These are phyloP conservation scores for Aspergillus novoparasiticus DNA, from an alignment of 2,329 filamentous ascomycete species.

Conservation along the genomic window DNA sequence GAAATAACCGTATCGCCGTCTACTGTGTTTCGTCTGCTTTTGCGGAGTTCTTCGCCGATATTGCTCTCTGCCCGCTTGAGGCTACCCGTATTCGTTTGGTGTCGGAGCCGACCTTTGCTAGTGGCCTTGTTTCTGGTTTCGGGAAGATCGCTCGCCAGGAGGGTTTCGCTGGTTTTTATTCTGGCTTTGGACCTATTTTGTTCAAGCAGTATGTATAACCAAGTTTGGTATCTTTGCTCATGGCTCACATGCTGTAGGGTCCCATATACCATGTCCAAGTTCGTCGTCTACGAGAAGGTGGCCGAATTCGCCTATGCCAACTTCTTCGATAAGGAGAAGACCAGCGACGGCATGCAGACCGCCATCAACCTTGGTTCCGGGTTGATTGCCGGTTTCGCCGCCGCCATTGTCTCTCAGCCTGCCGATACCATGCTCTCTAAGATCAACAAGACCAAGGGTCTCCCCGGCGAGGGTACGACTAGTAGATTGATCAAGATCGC, in stretches of 20 bases:
- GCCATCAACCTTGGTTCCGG: constrained; percentile 82
- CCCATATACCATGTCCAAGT: constrained; percentile 93
- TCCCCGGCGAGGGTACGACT: constrained; percentile 80
- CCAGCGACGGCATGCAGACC: constrained; percentile 72
- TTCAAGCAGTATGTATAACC: constrained; percentile 70
- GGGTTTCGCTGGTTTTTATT: constrained; percentile 85
- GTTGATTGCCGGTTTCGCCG: constrained; percentile 83
- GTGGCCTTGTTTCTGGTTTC: constrained; percentile 76
- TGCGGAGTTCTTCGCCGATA: constrained; percentile 66
- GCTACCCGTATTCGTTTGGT: constrained; percentile 93
- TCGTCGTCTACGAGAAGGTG: constrained; percentile 91
- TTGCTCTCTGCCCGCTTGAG: constrained; percentile 83
- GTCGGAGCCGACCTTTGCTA: constrained; percentile 82
- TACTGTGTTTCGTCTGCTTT: constrained; percentile 69
- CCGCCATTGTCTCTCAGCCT: constrained; percentile 83
- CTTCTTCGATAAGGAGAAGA: constrained; percentile 70
- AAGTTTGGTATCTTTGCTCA: background rate
- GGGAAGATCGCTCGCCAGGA: constrained; percentile 80
- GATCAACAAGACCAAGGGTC: constrained; percentile 93
- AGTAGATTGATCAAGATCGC: constrained; percentile 83
- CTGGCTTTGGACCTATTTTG: constrained; percentile 83
- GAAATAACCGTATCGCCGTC: constrained; percentile 77
- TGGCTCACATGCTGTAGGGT: constrained; percentile 57
- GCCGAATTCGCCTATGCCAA: constrained; percentile 69
- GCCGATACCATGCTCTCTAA: constrained; percentile 93